Evolutionary conservation across 768 basidiomycete genomes (phyloP).

Genomic region (Heimioporus sp.): DNA sequence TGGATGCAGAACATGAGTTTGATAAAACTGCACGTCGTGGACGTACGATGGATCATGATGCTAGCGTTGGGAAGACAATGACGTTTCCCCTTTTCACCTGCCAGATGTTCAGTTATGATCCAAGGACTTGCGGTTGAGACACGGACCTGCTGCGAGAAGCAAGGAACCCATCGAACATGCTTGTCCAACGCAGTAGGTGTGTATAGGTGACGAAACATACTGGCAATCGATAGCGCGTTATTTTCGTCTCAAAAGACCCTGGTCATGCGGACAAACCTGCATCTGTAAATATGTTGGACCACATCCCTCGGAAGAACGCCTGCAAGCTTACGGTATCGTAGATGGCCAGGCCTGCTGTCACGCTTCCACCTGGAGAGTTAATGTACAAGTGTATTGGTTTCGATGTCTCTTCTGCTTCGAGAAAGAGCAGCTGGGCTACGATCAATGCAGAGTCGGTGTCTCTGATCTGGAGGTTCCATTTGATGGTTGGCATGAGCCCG

Average conservation of each 20-base stretch:
- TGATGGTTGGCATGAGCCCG: slow-evolving; percentile 9
- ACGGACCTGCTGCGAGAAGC: slow-evolving; percentile 75
- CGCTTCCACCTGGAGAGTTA: slow-evolving; percentile 94
- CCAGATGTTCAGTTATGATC: slow-evolving; percentile 10
- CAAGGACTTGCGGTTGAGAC: slow-evolving; percentile 3
- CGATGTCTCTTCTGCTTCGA: slow-evolving; percentile 92
- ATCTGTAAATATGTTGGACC: slow-evolving; percentile 46
- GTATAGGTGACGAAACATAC: slow-evolving; percentile 94
- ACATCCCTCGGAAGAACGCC: slow-evolving; percentile 4
- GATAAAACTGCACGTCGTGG: background rate
- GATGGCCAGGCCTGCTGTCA: slow-evolving; percentile 93
- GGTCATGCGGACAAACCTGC: slow-evolving; percentile 49
- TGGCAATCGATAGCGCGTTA: slow-evolving; percentile 33
- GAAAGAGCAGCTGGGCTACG: slow-evolving; percentile 90
- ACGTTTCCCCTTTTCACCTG: slow-evolving; percentile 83
- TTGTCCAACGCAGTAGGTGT: slow-evolving; percentile 94
- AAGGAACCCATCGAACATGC: slow-evolving; percentile 97
- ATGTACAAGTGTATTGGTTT: slow-evolving; percentile 97
- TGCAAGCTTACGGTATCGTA: slow-evolving; percentile 82
- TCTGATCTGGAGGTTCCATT: slow-evolving; percentile 58
- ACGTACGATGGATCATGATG: slow-evolving; percentile 97
- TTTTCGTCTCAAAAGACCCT: slow-evolving; percentile 5
- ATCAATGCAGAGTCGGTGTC: slow-evolving; percentile 87
- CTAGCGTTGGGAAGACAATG: slow-evolving; percentile 91
- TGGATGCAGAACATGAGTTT: slow-evolving; percentile 32